Conservation (phyloP, 345 rosid genomes). For the Corchorus olitorius region DNA sequence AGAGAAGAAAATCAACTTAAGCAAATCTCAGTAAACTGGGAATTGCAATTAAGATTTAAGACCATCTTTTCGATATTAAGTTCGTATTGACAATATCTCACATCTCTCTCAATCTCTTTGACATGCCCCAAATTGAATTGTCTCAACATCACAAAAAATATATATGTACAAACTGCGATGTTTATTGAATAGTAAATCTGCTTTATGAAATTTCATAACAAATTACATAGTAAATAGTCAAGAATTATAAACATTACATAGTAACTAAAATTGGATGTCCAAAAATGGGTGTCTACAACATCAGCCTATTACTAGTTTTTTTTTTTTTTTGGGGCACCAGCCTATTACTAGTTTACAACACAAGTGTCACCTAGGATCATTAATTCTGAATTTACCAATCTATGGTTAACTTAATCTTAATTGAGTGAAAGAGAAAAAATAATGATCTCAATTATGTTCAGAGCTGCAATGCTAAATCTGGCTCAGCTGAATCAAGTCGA, state of each 20-base stretch:
- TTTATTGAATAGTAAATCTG: background rate
- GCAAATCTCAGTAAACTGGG: background rate
- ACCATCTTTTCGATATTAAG: background rate
- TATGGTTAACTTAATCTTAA: constrained; percentile 29
- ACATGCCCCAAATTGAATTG: background rate
- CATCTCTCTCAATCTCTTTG: background rate
- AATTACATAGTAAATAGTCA: no score
- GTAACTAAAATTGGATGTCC: no score
- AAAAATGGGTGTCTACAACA: constrained; percentile 40
- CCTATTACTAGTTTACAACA: constrained; percentile 25
- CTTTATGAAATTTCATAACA: background rate
- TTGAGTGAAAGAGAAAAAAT: constrained; percentile 14
- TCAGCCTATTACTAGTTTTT: constrained; percentile 25
- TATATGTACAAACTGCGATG: background rate
- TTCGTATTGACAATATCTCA: background rate
- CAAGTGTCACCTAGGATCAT: constrained; percentile 18
- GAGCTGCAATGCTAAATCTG: constrained; percentile 66
- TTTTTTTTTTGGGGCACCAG: no score
- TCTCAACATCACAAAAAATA: background rate
- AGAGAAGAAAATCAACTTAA: background rate
- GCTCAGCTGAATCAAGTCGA: constrained; percentile 42
- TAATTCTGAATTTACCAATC: constrained; percentile 27
- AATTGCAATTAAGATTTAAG: background rate
- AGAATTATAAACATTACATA: no score
- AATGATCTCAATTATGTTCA: constrained; percentile 27